phyloP scores from a whole-genome alignment of 2,329 filamentous ascomycete genomes.

The Endocalyx cinctus region DNA sequence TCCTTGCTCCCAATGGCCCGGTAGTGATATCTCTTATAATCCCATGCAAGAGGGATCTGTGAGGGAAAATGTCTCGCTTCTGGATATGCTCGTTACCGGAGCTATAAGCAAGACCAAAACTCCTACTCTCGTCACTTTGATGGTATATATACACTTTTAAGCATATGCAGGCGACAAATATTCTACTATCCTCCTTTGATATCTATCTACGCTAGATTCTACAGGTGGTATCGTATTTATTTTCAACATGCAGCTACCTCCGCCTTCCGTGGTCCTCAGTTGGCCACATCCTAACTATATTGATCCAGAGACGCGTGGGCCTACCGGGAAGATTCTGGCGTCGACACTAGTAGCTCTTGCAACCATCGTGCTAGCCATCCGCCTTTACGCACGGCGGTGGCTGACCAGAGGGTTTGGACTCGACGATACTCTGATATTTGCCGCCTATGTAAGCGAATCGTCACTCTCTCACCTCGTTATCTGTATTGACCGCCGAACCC shows the following conservation, averaged over 20 bases:
- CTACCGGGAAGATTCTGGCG: conserved; percentile 21
- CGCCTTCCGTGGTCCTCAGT: conserved; percentile 15
- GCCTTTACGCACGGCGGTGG: conserved; percentile 30
- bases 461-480: background rate
- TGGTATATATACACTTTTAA: too few species aligned
- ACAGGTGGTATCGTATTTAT: too few species aligned
- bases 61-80: too few species aligned
- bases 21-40: too few species aligned
- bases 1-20: too few species aligned
- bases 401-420: conserved; percentile 31
- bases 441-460: conserved; percentile 28
- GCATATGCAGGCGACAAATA: too few species aligned
- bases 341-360: conserved; percentile 22
- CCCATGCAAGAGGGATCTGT: too few species aligned
- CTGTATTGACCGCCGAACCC: conserved; percentile 1
- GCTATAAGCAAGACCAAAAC: too few species aligned
- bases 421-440: conserved; percentile 32
- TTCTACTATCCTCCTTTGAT: too few species aligned
- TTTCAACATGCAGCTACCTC: conserved; percentile 21
- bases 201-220: too few species aligned
- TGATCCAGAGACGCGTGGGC: conserved; percentile 27
- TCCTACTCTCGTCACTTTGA: too few species aligned
- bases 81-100: too few species aligned
- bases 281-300: conserved; percentile 30
- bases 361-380: conserved; percentile 27